A percentile compares a stretch with the other conserved stretches of the same genome.
Evolutionary conservation across 2,329 filamentous ascomycete species (phyloP).

Genomic region (Fusarium cicatricum): DNA sequence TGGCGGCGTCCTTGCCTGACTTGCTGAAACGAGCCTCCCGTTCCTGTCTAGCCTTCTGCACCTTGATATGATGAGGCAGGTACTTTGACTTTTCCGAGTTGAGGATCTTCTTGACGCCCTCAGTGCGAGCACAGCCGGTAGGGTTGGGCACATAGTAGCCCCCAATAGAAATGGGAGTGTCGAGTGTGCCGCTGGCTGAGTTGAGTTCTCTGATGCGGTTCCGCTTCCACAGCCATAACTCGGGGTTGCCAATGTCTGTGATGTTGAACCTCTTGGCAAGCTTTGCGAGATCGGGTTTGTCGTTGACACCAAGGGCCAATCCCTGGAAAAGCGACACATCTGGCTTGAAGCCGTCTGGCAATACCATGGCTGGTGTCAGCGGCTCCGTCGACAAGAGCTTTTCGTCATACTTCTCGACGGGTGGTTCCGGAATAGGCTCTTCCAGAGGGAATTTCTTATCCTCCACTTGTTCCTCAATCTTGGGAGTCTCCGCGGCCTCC

Average conservation of each 20-base stretch:
- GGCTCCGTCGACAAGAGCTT: constrained; percentile 60
- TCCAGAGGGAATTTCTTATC: constrained; percentile 40
- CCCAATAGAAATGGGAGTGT: constrained; percentile 57
- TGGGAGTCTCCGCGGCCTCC: constrained; percentile 30
- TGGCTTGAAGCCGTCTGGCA: constrained; percentile 56
- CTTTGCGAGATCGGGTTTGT: constrained; percentile 58
- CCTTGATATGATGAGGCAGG: constrained; percentile 95
- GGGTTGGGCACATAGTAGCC: constrained; percentile 85
- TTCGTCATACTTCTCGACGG: constrained; percentile 61
- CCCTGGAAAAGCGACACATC: constrained; percentile 56
- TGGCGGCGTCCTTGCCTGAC: constrained; percentile 71
- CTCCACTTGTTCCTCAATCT: constrained; percentile 21
- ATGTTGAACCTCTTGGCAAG: constrained; percentile 58
- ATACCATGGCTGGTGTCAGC: constrained; percentile 52
- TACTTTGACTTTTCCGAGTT: constrained; percentile 99
- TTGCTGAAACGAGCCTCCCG: constrained; percentile 78
- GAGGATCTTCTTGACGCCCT: constrained; percentile 93
- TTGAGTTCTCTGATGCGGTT: constrained; percentile 66
- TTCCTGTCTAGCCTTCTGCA: constrained; percentile 89
- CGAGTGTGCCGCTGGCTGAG: constrained; percentile 41
- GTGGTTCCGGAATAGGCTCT: constrained; percentile 46
- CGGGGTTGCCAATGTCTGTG: constrained; percentile 57
- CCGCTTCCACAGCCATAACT: constrained; percentile 65
- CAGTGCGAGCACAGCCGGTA: constrained; percentile 87
- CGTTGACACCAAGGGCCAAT: constrained; percentile 54